These are phyloP conservation scores for Metschnikowia reukaufii DNA, from an alignment of 805 yeast genomes.

Conservation along the genomic window DNA sequence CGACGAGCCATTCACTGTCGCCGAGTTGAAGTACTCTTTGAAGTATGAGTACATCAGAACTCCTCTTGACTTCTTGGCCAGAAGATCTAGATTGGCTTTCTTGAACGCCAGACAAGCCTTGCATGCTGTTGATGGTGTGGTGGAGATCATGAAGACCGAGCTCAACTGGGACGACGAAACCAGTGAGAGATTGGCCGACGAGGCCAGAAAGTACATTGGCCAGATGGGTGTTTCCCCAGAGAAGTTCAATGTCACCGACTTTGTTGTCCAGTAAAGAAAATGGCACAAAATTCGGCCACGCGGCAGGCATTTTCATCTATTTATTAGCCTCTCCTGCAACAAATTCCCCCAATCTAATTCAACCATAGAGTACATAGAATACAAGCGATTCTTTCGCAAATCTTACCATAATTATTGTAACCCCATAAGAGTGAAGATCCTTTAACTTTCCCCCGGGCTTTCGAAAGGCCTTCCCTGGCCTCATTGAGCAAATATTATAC, in stretches of 20 bases:
- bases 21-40: slow-evolving; percentile 81
- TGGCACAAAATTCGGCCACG: no score
- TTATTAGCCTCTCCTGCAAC: slow-evolving; percentile 5
- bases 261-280: slow-evolving; percentile 18
- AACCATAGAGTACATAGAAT: slow-evolving; percentile 11
- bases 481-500: no score
- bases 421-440: not conserved
- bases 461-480: no score
- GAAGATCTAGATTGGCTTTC: slow-evolving; percentile 92
- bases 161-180: slow-evolving; percentile 68
- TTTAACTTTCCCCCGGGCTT: no score
- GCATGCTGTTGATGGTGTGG: slow-evolving; percentile 78
- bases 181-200: slow-evolving; percentile 51
- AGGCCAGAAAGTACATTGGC: slow-evolving; percentile 58
- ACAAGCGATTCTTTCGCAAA: slow-evolving; percentile 2
- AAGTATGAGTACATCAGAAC: slow-evolving; percentile 83
- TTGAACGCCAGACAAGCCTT: slow-evolving; percentile 83
- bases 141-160: slow-evolving; percentile 79
- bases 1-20: slow-evolving; percentile 85
- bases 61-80: slow-evolving; percentile 85
- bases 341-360: not conserved
- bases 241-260: slow-evolving; percentile 23
- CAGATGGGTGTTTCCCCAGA: slow-evolving; percentile 53
- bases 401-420: not conserved
- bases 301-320: slow-evolving; percentile 5